Percentiles rank a stretch among this genome's conserved stretches.
These are phyloP conservation scores for Moniliella sp. DNA, from an alignment of 1,284 basidiomycete species.

Conservation along the genomic window DNA sequence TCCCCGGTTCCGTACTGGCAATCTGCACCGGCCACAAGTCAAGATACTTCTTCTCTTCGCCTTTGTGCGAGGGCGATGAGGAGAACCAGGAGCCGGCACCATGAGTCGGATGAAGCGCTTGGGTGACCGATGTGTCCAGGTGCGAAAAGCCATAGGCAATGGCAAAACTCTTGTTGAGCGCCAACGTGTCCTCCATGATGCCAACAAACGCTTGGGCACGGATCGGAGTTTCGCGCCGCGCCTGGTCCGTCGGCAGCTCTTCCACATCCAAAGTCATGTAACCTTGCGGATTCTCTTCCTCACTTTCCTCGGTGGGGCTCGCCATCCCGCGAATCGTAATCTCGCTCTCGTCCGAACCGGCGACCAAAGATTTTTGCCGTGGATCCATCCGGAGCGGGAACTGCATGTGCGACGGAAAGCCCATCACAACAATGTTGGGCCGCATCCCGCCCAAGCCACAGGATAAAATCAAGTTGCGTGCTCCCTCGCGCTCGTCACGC, in stretches of 20 bases:
- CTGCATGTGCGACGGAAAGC: slow-evolving; percentile 24
- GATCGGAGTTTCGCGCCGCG: slow-evolving; percentile 26
- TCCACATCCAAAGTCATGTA: background rate
- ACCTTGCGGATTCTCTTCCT: background rate
- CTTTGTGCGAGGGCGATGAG: slow-evolving; percentile 1
- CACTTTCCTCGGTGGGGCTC: slow-evolving; percentile 2
- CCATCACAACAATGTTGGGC: slow-evolving; percentile 30
- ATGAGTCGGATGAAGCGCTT: no score
- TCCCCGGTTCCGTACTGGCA: slow-evolving; percentile 15
- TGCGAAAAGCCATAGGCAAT: slow-evolving; percentile 27
- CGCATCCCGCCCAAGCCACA: slow-evolving; percentile 32
- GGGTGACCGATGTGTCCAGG: no score
- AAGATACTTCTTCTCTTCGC: slow-evolving; percentile 11
- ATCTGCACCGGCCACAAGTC: slow-evolving; percentile 33
- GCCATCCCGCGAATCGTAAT: slow-evolving; percentile 17
- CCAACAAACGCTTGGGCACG: slow-evolving; percentile 20
- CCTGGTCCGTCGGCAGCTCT: slow-evolving; percentile 19
- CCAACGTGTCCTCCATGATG: slow-evolving; percentile 30
- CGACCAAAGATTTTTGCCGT: background rate
- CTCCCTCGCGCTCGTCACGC: slow-evolving; percentile 25
- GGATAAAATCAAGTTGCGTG: slow-evolving; percentile 24
- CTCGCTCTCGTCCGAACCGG: slow-evolving; percentile 14
- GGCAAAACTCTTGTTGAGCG: slow-evolving; percentile 30
- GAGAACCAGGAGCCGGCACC: no score
- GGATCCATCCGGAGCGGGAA: slow-evolving; percentile 1